Conservation (phyloP, 1,284 basidiomycete genomes). For the Paramarasmius palmivorus region DNA sequence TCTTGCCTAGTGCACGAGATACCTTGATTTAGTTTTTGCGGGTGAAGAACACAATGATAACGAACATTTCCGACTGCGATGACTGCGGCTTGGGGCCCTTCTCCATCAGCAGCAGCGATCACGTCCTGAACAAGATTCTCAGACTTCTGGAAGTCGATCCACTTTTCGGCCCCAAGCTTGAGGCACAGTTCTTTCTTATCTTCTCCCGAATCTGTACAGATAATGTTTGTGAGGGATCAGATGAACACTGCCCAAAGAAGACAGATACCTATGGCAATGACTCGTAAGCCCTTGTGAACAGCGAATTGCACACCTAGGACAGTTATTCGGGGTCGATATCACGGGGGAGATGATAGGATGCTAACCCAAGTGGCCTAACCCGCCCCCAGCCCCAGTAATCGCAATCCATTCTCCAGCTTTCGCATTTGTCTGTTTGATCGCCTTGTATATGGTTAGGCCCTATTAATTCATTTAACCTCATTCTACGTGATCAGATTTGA, state of each 20-base stretch:
- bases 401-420: slow-evolving; percentile 66
- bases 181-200: slow-evolving; percentile 63
- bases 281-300: slow-evolving; percentile 60
- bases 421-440: slow-evolving; percentile 55
- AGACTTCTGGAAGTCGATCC: slow-evolving; percentile 47
- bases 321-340: slow-evolving; percentile 14
- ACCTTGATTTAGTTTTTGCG: not conserved
- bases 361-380: slow-evolving; percentile 57
- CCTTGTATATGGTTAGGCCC: slow-evolving; percentile 71
- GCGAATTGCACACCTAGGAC: slow-evolving; percentile 65
- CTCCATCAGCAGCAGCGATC: not conserved
- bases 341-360: not conserved
- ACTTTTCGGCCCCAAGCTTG: slow-evolving; percentile 66
- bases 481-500: no score
- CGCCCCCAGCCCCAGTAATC: slow-evolving; percentile 67
- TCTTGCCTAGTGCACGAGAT: slow-evolving; percentile 30
- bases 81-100: slow-evolving; percentile 55
- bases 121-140: not conserved
- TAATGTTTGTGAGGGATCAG: not conserved
- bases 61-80: slow-evolving; percentile 49
- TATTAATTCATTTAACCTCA: no score
- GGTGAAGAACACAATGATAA: not conserved
- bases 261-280: slow-evolving; percentile 65
- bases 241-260: not conserved
- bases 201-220: slow-evolving; percentile 59